A percentile compares a stretch with the other conserved stretches of the same genome.
These are phyloP conservation scores for Pseudozyma thailandica DNA, from an alignment of 1,284 basidiomycete genomes.

Conservation along the genomic window DNA sequence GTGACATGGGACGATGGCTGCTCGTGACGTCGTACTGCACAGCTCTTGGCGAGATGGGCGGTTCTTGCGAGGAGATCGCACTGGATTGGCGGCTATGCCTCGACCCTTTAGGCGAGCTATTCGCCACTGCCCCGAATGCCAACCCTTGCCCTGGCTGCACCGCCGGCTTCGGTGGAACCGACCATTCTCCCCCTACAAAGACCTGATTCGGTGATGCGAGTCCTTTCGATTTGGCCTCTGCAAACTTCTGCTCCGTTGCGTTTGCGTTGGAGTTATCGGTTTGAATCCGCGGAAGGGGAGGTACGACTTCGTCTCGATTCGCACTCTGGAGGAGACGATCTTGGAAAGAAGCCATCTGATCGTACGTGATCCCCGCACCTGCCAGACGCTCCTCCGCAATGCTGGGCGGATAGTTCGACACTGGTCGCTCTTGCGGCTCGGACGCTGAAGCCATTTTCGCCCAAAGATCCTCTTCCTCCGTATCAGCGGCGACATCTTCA, in stretches of 20 bases:
- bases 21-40: conserved; percentile 64
- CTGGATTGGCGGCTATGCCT: conserved; percentile 9
- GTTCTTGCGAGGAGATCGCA: conserved; percentile 20
- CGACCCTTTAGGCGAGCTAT: neutral
- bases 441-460: conserved; percentile 44
- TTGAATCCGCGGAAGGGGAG: conserved; percentile 23
- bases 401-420: conserved; percentile 33
- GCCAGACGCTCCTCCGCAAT: conserved; percentile 40
- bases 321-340: conserved; percentile 50
- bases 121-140: neutral
- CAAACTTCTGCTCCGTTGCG: conserved; percentile 16
- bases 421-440: conserved; percentile 13
- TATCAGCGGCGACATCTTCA: conserved; percentile 21
- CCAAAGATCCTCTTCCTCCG: conserved; percentile 57
- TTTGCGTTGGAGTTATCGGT: neutral
- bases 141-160: neutral
- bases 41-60: conserved; percentile 34
- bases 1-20: conserved; percentile 60
- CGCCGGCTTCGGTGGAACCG: conserved; percentile 5
- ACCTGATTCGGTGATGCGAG: conserved; percentile 40
- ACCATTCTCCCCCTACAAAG: conserved; percentile 16
- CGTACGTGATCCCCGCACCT: conserved; percentile 49
- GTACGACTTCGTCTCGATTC: conserved; percentile 7
- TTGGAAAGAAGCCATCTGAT: conserved; percentile 55
- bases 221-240: conserved; percentile 39